Evolutionary conservation across 371 early-diverging fungal genomes (phyloP).

Genomic region (Batrachochytrium dendrobatidis): DNA sequence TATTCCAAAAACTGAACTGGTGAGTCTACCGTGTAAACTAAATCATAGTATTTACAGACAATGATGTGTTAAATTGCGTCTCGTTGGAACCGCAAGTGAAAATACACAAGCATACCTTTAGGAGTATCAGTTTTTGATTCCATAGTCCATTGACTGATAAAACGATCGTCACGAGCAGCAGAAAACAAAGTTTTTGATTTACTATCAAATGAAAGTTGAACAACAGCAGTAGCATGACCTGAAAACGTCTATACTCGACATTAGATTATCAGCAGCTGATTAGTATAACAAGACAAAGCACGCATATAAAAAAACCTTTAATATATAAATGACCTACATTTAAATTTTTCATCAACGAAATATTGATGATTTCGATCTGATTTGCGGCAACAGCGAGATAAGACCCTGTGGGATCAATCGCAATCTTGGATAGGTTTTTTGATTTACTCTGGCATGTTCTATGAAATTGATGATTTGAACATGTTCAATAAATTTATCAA

Average conservation of each 20-base stretch:
- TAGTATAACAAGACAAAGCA: no score
- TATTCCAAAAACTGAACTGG: constrained; percentile 44
- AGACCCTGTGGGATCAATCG: background rate
- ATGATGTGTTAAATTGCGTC: no score
- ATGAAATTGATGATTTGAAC: background rate
- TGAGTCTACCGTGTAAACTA: constrained; percentile 57
- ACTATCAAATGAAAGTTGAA: constrained; percentile 27
- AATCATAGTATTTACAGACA: no score
- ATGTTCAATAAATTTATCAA: no score
- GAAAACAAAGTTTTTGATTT: background rate
- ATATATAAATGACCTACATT: no score
- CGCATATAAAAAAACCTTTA: no score
- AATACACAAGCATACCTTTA: background rate
- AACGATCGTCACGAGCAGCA: background rate
- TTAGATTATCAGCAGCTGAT: no score
- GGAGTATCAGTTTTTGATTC: background rate
- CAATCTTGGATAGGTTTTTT: constrained; percentile 1
- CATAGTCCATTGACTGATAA: background rate
- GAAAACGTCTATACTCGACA: no score
- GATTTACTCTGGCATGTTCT: background rate
- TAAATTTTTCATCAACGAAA: constrained; percentile 1
- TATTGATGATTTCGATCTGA: background rate
- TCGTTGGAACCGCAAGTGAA: no score
- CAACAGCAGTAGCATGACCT: background rate
- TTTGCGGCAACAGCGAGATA: constrained; percentile 2